phyloP scores from a whole-genome alignment of 2,329 filamentous ascomycete genomes.

The Periconia digitata region DNA sequence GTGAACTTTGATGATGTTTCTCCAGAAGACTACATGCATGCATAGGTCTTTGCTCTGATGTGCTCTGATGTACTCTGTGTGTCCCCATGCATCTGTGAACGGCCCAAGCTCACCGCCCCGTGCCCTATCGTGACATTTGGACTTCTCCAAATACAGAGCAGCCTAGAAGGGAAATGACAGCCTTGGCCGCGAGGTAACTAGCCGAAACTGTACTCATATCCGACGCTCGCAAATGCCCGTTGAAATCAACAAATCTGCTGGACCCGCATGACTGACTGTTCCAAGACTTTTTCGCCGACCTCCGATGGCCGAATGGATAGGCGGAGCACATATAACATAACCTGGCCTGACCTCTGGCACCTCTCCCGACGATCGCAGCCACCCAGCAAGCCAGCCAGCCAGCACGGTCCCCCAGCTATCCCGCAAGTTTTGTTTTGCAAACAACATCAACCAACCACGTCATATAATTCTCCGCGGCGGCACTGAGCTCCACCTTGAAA shows the following conservation, averaged over 20 bases:
- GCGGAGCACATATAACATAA: conserved; percentile 8
- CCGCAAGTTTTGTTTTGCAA: conserved; percentile 6
- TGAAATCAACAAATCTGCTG: conserved; percentile 19
- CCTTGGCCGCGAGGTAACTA: conserved; percentile 23
- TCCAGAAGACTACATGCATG: too few species aligned
- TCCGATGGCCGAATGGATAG: conserved; percentile 18
- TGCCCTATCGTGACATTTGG: conserved; percentile 16
- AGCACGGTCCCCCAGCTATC: conserved; percentile 8
- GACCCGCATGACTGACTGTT: conserved; percentile 29
- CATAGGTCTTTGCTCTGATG: too few species aligned
- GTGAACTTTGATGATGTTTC: neutral
- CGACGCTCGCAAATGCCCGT: conserved; percentile 18
- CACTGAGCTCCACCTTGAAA: too few species aligned
- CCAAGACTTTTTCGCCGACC: conserved; percentile 34
- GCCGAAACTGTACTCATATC: conserved; percentile 18
- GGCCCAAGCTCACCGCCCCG: conserved; percentile 2
- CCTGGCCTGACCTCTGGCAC: too few species aligned
- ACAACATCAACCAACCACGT: conserved; percentile 8
- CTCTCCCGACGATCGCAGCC: conserved; percentile 20
- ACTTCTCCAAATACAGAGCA: conserved; percentile 15
- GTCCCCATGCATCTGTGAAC: neutral
- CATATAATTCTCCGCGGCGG: conserved; percentile 10
- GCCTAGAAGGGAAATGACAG: conserved; percentile 33
- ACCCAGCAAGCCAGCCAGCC: neutral
- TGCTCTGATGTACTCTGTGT: conserved; percentile 2